Evolutionary conservation across 768 basidiomycete genomes (phyloP).

Genomic region (Rhizopogon sp.): DNA sequence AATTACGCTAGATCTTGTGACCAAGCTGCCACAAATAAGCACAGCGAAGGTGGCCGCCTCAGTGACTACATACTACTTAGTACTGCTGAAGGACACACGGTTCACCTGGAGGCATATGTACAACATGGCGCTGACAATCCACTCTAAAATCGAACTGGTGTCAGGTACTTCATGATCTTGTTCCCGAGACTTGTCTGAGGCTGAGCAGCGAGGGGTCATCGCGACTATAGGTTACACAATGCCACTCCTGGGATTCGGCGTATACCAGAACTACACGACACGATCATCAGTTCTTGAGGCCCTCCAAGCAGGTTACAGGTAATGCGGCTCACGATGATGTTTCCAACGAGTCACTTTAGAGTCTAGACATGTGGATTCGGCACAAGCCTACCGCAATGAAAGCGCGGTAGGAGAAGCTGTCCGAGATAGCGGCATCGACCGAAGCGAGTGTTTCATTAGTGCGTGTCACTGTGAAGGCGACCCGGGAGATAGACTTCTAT

Average conservation of each 20-base stretch:
- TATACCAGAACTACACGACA: slow-evolving; percentile 61
- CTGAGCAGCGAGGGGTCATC: neutral
- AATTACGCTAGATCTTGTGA: no score
- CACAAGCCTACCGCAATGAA: slow-evolving; percentile 66
- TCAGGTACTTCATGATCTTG: slow-evolving; percentile 26
- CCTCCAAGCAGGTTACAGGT: slow-evolving; percentile 64
- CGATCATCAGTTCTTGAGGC: slow-evolving; percentile 55
- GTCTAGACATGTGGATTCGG: slow-evolving; percentile 62
- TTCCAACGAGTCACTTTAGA: slow-evolving; percentile 16
- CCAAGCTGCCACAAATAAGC: no score
- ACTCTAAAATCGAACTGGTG: slow-evolving; percentile 27
- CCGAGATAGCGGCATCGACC: slow-evolving; percentile 46
- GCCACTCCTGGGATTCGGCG: slow-evolving; percentile 67
- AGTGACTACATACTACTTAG: neutral
- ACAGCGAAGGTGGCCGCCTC: no score
- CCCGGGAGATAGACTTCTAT: neutral
- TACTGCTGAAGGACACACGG: neutral
- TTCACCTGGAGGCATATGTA: neutral
- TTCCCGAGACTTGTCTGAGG: neutral
- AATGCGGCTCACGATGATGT: slow-evolving; percentile 1
- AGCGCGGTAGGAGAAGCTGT: slow-evolving; percentile 55
- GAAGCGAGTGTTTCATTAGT: slow-evolving; percentile 74
- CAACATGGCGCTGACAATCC: slow-evolving; percentile 23
- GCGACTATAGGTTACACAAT: slow-evolving; percentile 43
- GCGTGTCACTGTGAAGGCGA: slow-evolving; percentile 16